Base-by-base conservation (phyloP, 169 alveolate species). In the Plasmodium fragile region DNA sequence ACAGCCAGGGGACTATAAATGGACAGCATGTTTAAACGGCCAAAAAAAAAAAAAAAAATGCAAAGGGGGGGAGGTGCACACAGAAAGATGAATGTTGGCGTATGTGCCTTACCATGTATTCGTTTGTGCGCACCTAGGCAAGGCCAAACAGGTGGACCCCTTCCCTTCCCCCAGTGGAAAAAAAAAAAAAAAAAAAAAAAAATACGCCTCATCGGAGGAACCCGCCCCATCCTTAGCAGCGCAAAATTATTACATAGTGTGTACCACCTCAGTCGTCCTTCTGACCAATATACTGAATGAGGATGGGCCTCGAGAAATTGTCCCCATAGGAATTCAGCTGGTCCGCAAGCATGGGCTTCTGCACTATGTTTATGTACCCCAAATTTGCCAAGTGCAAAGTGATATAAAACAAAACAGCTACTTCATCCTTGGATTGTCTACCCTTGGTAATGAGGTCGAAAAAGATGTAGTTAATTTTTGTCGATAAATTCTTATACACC, bases 321-420 rank as follows among this genome's bases (percentile, higher is more conserved):
- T 89, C 94, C 18, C 81, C 84, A 78, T 78, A 65, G 70, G 69
- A 39, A 77, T 34, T 41, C 45, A 89, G 18, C 59, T 89, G 90
- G 8, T 77, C 89, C 34, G 94, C 77, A n/a, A 89, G 89, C 25
- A 89, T 78, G 30, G 94, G 94, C 36, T 89, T 89, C 71, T 89
- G 94, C 81, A 89, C 72, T 7, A 89, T 28, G 30, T 89, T 43
- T 55, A 89, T 55, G 49, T 89, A 78, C 30, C 94, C 94, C 71
- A 89, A 39, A 78, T 89, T 89, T 39, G 94, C 94, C 81, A 89
- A 89, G 81, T 89, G 90, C 30, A 89, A 89, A 34, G 94, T 89
- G 55, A 78, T 79, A 49, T 89, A 89, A 89, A 89, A 89, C 53
- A 89, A 52, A 77, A 59, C 81, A 41, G 94, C 16, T 18, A 89